These are phyloP conservation scores for Crithidia thermophila DNA, from an alignment of 208 protist genomes.

Conservation along the genomic window DNA sequence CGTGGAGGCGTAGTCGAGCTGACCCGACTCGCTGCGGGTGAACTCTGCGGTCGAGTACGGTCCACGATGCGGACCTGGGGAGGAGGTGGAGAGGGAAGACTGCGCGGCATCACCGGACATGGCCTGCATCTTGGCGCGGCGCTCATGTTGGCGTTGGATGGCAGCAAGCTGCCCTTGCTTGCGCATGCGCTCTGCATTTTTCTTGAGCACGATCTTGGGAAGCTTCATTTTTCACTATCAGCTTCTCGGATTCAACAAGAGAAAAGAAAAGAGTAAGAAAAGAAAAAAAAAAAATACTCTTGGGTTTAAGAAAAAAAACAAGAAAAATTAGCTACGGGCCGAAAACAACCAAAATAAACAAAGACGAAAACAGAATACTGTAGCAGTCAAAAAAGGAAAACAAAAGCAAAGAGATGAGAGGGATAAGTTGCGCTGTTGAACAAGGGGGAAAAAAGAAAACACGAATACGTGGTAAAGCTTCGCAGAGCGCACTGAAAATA, in stretches of 20 bases:
- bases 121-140: no score
- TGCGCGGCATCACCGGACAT: no score
- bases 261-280: neutral
- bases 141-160: neutral
- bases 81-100: no score
- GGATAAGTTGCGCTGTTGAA: neutral
- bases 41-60: neutral
- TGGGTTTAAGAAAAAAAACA: neutral
- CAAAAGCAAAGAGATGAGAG: neutral
- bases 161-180: neutral
- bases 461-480: no score
- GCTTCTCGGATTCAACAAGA: no score
- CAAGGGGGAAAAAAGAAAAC: neutral
- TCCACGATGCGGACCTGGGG: no score
- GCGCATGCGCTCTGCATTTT: neutral
- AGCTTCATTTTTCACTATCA: slow-evolving; percentile 6
- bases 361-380: neutral
- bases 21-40: neutral
- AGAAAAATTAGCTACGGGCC: neutral
- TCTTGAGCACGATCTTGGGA: slow-evolving; percentile 10
- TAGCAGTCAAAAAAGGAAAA: neutral
- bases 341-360: neutral
- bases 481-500: no score
- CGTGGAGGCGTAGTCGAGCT: neutral
- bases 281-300: neutral